phyloP scores from a whole-genome alignment of 2,329 filamentous ascomycete species.

The Purpureocillium lavendulum region DNA sequence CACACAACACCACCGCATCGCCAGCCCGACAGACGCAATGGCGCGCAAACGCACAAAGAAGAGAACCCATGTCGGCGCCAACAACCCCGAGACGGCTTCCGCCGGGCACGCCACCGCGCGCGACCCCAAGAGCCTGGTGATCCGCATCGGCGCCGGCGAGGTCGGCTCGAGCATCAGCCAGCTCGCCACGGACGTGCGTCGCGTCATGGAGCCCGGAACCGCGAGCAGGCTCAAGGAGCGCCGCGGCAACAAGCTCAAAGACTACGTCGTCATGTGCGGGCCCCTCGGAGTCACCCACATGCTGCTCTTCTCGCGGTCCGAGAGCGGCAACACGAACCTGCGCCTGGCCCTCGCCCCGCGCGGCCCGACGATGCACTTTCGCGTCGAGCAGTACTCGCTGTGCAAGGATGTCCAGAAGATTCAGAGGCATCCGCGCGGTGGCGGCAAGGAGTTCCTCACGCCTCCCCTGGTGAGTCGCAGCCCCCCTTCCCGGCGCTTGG shows the following conservation, averaged over 20 bases:
- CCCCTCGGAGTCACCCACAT: constrained; percentile 89
- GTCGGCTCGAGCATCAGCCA: constrained; percentile 88
- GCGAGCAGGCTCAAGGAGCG: constrained; percentile 84
- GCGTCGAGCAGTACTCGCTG: constrained; percentile 89
- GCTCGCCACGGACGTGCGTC: constrained; percentile 81
- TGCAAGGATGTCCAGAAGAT: constrained; percentile 83
- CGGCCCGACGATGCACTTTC: constrained; percentile 88
- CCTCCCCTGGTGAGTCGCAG: constrained; percentile 60
- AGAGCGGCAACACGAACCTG: constrained; percentile 85
- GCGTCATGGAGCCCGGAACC: constrained; percentile 93
- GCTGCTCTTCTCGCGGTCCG: constrained; percentile 84
- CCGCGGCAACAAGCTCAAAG: constrained; percentile 76
- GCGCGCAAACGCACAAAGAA: constrained; percentile 78
- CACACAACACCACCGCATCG: too few species aligned
- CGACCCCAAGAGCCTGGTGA: constrained; percentile 94
- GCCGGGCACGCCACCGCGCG: constrained; percentile 55
- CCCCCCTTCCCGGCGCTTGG: background rate
- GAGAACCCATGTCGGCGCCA: constrained; percentile 70
- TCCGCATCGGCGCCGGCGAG: constrained; percentile 89
- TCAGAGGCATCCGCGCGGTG: constrained; percentile 72
- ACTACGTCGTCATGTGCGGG: constrained; percentile 93
- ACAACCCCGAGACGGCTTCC: constrained; percentile 47
- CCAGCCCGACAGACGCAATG: constrained; percentile 39
- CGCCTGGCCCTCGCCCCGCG: constrained; percentile 79
- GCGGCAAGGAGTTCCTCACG: constrained; percentile 77